A percentile compares a stretch with the other conserved stretches of the same genome.
These are phyloP conservation scores for Marasmius fiardii DNA, from an alignment of 1,284 basidiomycete species.

Conservation along the genomic window DNA sequence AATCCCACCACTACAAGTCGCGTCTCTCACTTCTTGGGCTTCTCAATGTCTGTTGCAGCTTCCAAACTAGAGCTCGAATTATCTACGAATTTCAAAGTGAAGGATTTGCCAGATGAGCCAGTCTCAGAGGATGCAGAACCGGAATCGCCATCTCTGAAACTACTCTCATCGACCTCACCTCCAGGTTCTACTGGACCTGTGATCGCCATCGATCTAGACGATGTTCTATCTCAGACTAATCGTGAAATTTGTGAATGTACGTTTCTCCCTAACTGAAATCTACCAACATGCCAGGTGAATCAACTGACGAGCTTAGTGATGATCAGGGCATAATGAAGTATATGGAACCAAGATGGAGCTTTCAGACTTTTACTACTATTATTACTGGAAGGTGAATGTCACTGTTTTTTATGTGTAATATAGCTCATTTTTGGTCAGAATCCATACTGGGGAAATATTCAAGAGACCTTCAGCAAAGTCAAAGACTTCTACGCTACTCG, in stretches of 20 bases:
- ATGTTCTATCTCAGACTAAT: constrained; percentile 75
- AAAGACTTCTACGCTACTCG: constrained; percentile 55
- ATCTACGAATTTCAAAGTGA: constrained; percentile 9
- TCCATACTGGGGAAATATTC: constrained; percentile 67
- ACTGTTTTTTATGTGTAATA: background rate
- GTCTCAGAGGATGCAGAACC: constrained; percentile 1
- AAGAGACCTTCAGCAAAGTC: constrained; percentile 59
- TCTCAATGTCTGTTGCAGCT: constrained; percentile 29
- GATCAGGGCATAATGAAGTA: constrained; percentile 66
- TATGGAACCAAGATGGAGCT: constrained; percentile 52
- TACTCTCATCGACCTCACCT: constrained; percentile 22
- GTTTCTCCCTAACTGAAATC: constrained; percentile 19
- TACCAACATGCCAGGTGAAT: background rate
- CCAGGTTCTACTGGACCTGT: constrained; percentile 33
- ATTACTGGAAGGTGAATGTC: constrained; percentile 61
- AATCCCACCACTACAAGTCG: background rate
- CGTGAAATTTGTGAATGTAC: constrained; percentile 60
- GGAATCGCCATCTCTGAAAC: constrained; percentile 19
- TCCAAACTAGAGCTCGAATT: constrained; percentile 26
- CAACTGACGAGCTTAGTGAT: background rate
- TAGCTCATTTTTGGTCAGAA: constrained; percentile 37
- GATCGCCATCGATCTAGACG: constrained; percentile 76
- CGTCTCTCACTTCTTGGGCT: background rate
- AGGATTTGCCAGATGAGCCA: constrained; percentile 10
- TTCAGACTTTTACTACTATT: constrained; percentile 63